phyloP scores from a whole-genome alignment of 169 alveolate species.

The Babesia ovata region DNA sequence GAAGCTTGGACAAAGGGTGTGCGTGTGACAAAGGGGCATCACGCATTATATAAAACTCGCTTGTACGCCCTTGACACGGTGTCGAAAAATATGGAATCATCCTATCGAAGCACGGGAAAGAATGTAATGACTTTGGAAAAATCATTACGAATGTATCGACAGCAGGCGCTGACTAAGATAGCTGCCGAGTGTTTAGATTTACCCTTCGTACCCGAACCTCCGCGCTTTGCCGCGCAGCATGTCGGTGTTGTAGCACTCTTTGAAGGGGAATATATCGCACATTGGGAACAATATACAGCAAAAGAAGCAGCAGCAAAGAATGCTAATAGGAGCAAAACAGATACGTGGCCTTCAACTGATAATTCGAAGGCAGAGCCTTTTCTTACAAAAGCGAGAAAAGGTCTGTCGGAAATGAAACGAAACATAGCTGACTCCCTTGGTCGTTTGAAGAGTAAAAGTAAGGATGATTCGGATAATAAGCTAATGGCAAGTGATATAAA shows the following conservation, averaged over 20 bases:
- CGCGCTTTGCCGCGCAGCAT: not conserved
- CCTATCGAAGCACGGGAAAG: not conserved
- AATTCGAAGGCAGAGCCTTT: too few species aligned
- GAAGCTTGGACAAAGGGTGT: conserved; percentile 14
- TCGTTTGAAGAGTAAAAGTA: too few species aligned
- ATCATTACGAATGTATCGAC: not conserved
- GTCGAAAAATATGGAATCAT: not conserved
- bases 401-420: too few species aligned
- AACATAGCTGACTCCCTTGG: too few species aligned
- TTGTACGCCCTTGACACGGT: conserved; percentile 2
- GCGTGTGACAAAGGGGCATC: conserved; percentile 7
- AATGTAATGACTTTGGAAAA: not conserved
- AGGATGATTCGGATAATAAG: too few species aligned
- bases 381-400: too few species aligned
- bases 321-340: not conserved
- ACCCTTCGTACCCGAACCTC: conserved; percentile 7
- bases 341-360: too few species aligned
- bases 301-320: not conserved
- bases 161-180: not conserved
- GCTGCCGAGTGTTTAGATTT: not conserved
- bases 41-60: not conserved
- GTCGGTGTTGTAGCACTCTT: not conserved
- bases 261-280: not conserved
- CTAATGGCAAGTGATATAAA: too few species aligned
- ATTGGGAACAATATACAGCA: not conserved